Evolutionary conservation across 345 rosid genomes (phyloP).

Genomic region (Rhodamnia rubescens): DNA sequence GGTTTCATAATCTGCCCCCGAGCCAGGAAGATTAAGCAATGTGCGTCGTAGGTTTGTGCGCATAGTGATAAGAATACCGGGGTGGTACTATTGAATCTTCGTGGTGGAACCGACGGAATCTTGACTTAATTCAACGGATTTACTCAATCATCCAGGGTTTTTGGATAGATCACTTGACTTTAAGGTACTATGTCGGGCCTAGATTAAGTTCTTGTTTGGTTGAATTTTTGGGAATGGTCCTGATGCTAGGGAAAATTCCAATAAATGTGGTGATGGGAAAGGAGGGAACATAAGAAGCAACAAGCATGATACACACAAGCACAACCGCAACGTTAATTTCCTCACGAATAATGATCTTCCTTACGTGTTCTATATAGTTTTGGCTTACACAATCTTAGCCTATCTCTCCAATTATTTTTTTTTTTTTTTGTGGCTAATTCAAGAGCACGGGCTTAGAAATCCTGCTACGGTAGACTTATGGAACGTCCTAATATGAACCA

Average conservation of each 20-base stretch:
- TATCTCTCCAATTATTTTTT: neutral
- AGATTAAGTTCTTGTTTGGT: no score
- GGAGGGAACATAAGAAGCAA: neutral
- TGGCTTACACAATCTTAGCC: neutral
- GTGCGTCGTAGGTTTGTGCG: rapidly evolving
- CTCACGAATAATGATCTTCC: neutral
- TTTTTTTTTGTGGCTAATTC: neutral
- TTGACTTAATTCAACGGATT: neutral
- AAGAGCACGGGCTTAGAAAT: neutral
- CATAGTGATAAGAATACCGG: neutral
- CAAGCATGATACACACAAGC: neutral
- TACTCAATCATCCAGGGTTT: neutral
- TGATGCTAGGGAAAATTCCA: neutral
- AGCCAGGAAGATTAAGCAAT: rapidly evolving
- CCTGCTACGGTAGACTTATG: rapidly evolving
- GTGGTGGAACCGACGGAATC: neutral
- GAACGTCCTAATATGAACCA: neutral
- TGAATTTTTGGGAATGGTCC: neutral
- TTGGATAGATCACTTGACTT: no score
- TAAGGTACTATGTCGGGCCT: no score
- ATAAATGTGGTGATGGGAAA: neutral
- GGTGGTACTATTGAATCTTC: rapidly evolving
- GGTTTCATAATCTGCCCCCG: neutral
- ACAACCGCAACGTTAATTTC: neutral
- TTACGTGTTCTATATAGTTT: neutral